Evolutionary conservation across 768 basidiomycete genomes (phyloP), one percentile per base, ranked within the genome.

Genomic region (Phallus indusiatus): DNA sequence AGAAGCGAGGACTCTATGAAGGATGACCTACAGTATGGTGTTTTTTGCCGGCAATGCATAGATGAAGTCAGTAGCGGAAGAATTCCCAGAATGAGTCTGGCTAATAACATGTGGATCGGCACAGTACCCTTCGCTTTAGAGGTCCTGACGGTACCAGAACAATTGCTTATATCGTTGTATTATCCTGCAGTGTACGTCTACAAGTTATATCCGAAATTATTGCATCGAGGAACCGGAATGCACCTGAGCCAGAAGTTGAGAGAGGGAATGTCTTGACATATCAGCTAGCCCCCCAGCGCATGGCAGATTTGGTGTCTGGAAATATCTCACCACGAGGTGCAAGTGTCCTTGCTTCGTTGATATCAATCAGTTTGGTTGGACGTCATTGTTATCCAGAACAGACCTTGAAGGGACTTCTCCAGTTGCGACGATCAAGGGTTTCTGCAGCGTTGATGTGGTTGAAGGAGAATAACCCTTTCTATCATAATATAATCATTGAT

Each of bases 41-140:
- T n/a, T n/a, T n/a, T n/a, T n/a, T n/a, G n/a, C n/a, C n/a, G n/a
- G n/a, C n/a, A n/a, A n/a, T n/a, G n/a, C n/a, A n/a, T n/a, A n/a
- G n/a, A n/a, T n/a, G n/a, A n/a, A n/a, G n/a, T n/a, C n/a, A n/a
- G n/a, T n/a, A n/a, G n/a, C n/a, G n/a, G n/a, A n/a, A n/a, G n/a
- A n/a, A n/a, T n/a, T n/a, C 71, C 71, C 0, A 34, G 22, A 7
- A 54, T 70, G 1, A 59, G 70, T 0, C 67, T 78, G 0, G 72
- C 72, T 7, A 78, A 76, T 55, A 64, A 67, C 8, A 48, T 77
- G 35, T 78, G 75, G 76, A 67, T 75, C 18, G 76, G 76, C 6
- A 6, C 59, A 0, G 55, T 70, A 2, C 76, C 75, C 0, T 62
- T 53, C 36, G 61, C 70, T 28, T 60, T 76, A 0, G 28, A 65